Base-by-base conservation (phyloP, 208 protist species). In the Leishmania arabica region DNA sequence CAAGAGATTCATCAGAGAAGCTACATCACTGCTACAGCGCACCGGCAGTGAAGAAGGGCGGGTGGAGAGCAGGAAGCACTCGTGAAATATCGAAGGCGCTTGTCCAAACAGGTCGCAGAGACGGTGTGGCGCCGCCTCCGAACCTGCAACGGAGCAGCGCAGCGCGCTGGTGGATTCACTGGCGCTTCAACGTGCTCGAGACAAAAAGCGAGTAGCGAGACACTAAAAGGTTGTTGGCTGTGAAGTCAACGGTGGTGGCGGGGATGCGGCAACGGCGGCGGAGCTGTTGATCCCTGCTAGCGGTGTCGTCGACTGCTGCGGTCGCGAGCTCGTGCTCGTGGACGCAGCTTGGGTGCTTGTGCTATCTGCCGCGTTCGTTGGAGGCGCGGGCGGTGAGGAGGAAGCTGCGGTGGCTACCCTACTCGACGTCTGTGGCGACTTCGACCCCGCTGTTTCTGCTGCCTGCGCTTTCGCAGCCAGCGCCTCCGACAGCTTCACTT, bases 401-500 rank as follows among this genome's bases (percentile, higher is more conserved):
- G 56, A n/a, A 27, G 79, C 21, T 27, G 62, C 15, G 1, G 56
- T 49, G 1, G 3, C 42, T 62, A 27, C 68, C 15, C 27, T 58
- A 1, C 24, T 47, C 15, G 64, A 11, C 2, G 72, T 40, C 4
- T 8, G 7, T 1, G 75, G 40, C 1, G 37, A 19, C 15, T 15
- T 53, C 4, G 70, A 37, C 8, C 24, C 49, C 2, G 24, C 21
- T 53, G 21, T 40, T 51, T 34, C 60, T 11, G 65, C 54, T 40
- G 58, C 53, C 31, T 58, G 45, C 42, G 19, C 11, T 17, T 27
- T 69, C 21, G 42, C 70, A 11, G 74, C 75, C 27, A 49, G 37
- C 45, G 71, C 56, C 31, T 69, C 51, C 19, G 79, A 65, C 27
- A 80, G 68, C 60, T 78, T 56, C 24, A 17, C 69, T 34, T 53